Conservation (phyloP, 768 basidiomycete species). For the Filobasidium wieringae region DNA sequence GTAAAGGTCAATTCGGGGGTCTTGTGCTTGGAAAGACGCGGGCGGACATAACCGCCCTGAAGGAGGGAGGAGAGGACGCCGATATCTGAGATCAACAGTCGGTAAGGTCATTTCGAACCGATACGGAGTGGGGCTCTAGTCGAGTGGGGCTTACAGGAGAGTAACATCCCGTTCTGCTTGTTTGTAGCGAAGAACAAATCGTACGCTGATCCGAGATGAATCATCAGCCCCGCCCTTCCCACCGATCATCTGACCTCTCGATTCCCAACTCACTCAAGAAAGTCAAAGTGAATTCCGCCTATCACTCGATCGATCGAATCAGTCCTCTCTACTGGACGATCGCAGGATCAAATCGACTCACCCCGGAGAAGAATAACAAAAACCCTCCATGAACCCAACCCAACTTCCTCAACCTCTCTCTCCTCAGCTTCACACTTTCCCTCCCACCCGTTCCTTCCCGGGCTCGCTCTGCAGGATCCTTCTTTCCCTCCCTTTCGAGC, state of each 20-base stretch:
- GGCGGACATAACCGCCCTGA: slow-evolving; percentile 89
- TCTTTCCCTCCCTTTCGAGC: not conserved
- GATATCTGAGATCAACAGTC: slow-evolving; percentile 49
- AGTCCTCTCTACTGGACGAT: not conserved
- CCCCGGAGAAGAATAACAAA: slow-evolving; percentile 68
- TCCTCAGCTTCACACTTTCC: slow-evolving; percentile 12
- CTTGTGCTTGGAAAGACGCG: slow-evolving; percentile 57
- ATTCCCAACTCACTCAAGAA: slow-evolving; percentile 56
- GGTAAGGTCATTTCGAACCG: not conserved
- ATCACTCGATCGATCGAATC: not conserved
- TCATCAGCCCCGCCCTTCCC: not conserved
- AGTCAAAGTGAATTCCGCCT: slow-evolving; percentile 93
- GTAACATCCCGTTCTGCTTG: slow-evolving; percentile 33
- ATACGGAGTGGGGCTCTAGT: not conserved
- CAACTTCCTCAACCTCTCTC: slow-evolving; percentile 47
- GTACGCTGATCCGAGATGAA: slow-evolving; percentile 21
- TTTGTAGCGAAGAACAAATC: slow-evolving; percentile 35
- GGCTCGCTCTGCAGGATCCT: not conserved
- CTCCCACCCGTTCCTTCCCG: not conserved
- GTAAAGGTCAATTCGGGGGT: slow-evolving; percentile 75
- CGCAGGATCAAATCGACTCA: slow-evolving; percentile 21
- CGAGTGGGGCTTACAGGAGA: slow-evolving; percentile 28
- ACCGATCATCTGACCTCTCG: not conserved
- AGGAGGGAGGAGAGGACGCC: slow-evolving; percentile 79
- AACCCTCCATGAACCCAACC: slow-evolving; percentile 70